phyloP scores from a whole-genome alignment of 768 basidiomycete species.

The Mycena floridula region DNA sequence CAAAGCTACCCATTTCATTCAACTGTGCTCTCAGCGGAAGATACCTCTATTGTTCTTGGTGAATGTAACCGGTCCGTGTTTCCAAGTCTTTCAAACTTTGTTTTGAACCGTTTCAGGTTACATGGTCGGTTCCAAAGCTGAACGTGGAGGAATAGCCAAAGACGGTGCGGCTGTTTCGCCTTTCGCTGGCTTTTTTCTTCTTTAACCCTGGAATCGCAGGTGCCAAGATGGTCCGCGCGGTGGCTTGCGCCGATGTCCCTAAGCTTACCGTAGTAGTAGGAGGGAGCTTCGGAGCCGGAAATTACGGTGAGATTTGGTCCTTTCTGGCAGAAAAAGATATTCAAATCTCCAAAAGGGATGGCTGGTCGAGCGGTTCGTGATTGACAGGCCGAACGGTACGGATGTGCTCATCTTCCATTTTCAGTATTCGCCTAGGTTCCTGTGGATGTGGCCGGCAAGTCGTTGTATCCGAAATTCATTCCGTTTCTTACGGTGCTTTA shows the following conservation, averaged over 20 bases:
- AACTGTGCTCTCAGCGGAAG: slow-evolving; percentile 85
- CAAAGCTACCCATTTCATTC: slow-evolving; percentile 93
- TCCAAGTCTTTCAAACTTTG: neutral
- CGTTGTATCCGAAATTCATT: neutral
- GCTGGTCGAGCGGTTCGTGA: slow-evolving; percentile 82
- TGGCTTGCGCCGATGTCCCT: slow-evolving; percentile 90
- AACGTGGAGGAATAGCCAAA: slow-evolving; percentile 91
- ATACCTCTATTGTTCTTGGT: slow-evolving; percentile 92
- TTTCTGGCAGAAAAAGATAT: slow-evolving; percentile 8
- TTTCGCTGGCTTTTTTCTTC: neutral
- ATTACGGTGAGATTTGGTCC: slow-evolving; percentile 60
- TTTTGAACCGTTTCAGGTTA: slow-evolving; percentile 42
- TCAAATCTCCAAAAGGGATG: slow-evolving; percentile 55
- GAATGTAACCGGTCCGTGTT: slow-evolving; percentile 78
- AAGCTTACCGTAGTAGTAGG: slow-evolving; percentile 92
- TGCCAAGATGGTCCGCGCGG: slow-evolving; percentile 95
- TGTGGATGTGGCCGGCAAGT: slow-evolving; percentile 97
- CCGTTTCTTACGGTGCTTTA: slow-evolving; percentile 20
- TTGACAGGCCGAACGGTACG: no score
- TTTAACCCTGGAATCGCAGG: slow-evolving; percentile 23
- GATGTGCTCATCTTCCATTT: slow-evolving; percentile 7
- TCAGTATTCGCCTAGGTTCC: slow-evolving; percentile 88
- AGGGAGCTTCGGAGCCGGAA: slow-evolving; percentile 92
- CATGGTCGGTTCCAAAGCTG: slow-evolving; percentile 96
- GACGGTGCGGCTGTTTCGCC: slow-evolving; percentile 46